A percentile compares a stretch with the other conserved stretches of the same genome.
These are phyloP conservation scores for Viridothelium virens DNA, from an alignment of 495 filamentous ascomycete species.

Conservation along the genomic window DNA sequence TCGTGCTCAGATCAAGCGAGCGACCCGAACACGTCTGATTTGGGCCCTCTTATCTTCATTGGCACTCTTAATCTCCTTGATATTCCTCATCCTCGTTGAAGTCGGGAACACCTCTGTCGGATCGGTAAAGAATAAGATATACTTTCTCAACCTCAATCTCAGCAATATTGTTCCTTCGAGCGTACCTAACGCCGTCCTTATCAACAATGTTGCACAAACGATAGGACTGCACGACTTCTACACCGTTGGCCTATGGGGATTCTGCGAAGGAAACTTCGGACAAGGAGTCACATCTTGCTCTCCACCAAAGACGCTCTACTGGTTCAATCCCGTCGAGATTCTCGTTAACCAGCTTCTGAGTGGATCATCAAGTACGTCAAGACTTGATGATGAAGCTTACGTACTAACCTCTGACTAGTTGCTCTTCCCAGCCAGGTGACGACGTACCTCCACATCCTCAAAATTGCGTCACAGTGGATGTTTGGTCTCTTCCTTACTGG, in stretches of 20 bases:
- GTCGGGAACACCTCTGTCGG: constrained; percentile 60
- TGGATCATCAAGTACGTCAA: constrained; percentile 62
- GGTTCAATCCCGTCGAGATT: constrained; percentile 84
- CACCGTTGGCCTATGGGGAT: constrained; percentile 82
- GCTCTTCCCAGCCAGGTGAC: constrained; percentile 65
- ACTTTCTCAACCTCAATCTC: constrained; percentile 78
- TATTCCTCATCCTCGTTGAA: constrained; percentile 71
- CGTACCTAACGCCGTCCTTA: constrained; percentile 65
- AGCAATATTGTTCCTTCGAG: constrained; percentile 70
- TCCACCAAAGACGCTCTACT: constrained; percentile 60
- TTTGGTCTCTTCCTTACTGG: constrained; percentile 77
- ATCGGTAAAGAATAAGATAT: constrained; percentile 56
- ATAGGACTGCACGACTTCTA: constrained; percentile 93
- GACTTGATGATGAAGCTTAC: background rate
- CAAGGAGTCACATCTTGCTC: constrained; percentile 69
- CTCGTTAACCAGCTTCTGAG: constrained; percentile 66
- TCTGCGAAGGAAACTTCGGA: constrained; percentile 73
- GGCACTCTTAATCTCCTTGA: constrained; percentile 61
- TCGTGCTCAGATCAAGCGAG: constrained; percentile 41
- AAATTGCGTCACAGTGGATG: constrained; percentile 79
- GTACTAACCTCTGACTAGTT: constrained; percentile 41
- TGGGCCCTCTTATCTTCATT: constrained; percentile 55
- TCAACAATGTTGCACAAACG: constrained; percentile 82
- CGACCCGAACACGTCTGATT: constrained; percentile 48
- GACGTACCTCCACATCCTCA: constrained; percentile 64